A percentile compares a stretch with the other conserved stretches of the same genome.
These are phyloP conservation scores for Mercurialis annua DNA, from an alignment of 345 rosid species.

Conservation along the genomic window DNA sequence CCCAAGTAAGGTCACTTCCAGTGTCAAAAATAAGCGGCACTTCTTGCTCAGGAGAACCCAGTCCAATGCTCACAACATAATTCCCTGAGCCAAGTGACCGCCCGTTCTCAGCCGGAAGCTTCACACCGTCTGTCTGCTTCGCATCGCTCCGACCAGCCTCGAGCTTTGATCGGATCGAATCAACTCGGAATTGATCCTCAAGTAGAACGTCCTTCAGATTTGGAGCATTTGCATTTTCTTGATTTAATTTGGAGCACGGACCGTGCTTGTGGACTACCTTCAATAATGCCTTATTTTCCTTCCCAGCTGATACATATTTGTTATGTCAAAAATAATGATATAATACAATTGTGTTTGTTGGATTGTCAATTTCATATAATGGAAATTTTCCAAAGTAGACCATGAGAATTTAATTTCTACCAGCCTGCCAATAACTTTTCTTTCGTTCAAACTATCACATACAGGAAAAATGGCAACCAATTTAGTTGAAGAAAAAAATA, in stretches of 20 bases:
- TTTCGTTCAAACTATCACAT: too few species aligned
- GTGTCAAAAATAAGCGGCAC: conserved; percentile 24
- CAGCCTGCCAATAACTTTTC: too few species aligned
- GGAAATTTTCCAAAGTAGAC: too few species aligned
- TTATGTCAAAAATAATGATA: background rate
- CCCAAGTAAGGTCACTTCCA: conserved; percentile 34
- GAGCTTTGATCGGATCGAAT: background rate
- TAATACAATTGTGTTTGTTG: too few species aligned
- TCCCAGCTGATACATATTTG: conserved; percentile 9
- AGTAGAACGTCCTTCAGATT: conserved; percentile 11
- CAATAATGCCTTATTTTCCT: conserved; percentile 17
- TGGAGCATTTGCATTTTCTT: background rate
- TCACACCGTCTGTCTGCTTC: background rate
- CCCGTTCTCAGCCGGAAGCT: conserved; percentile 5
- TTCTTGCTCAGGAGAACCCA: conserved; percentile 21
- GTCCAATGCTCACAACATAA: conserved; percentile 22
- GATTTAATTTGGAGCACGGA: background rate
- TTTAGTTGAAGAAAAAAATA: too few species aligned
- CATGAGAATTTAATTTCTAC: too few species aligned
- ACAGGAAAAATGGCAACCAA: too few species aligned
- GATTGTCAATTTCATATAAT: too few species aligned
- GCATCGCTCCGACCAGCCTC: background rate
- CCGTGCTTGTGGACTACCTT: conserved; percentile 10
- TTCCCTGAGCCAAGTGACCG: conserved; percentile 3
- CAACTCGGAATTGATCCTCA: conserved; percentile 15